Evolutionary conservation across 495 filamentous ascomycete genomes (phyloP), one percentile per base, ranked within the genome.

Genomic region (Emericellopsis terricola): DNA sequence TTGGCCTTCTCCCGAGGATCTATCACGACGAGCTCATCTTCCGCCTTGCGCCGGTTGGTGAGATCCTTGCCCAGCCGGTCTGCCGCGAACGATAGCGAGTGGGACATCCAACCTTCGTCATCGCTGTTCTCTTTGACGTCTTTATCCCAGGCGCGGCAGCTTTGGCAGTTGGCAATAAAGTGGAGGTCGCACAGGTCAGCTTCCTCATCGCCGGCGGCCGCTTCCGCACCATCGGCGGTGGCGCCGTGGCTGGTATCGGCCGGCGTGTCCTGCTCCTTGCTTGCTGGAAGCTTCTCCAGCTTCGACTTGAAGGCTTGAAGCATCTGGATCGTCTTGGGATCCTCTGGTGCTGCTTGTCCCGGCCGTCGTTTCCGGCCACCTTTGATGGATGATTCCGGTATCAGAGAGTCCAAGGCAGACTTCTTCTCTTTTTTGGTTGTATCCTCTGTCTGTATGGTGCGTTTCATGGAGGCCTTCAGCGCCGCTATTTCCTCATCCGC

Each of bases 401-500:
- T 82, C 68, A 97, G 73, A 29, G 71, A 62, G 51, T 93, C 84
- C 8, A 85, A 55, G 0, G 81, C 62, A 6, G 80, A 77, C 20
- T 73, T 67, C 37, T 69, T 69, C 29, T 46, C 43, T 44, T 85
- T 79, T 20, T 69, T 58, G 8, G 60, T 52, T n/a, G 69, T 19
- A 4, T 35, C 63, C 11, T 71, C 66, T 0, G 62, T 52, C 37
- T 72, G 55, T 27, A 76, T 65, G 29, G 67, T 81, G 19, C 91
- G 76, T 45, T 78, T 87, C 81, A 96, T 91, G 1, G 83, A 92
- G 13, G 81, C 80, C 54, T 89, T 94, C 24, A 97, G 54, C 9
- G 76, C 76, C 8, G 80, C 86, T 41, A 96, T 94, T 47, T 94
- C 78, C 14, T 83, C 83, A 41, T 96, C 93, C 5, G 84, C 87